Base-by-base conservation (phyloP, 2,329 filamentous ascomycete genomes). In the Trichophyton schoenleinii region DNA sequence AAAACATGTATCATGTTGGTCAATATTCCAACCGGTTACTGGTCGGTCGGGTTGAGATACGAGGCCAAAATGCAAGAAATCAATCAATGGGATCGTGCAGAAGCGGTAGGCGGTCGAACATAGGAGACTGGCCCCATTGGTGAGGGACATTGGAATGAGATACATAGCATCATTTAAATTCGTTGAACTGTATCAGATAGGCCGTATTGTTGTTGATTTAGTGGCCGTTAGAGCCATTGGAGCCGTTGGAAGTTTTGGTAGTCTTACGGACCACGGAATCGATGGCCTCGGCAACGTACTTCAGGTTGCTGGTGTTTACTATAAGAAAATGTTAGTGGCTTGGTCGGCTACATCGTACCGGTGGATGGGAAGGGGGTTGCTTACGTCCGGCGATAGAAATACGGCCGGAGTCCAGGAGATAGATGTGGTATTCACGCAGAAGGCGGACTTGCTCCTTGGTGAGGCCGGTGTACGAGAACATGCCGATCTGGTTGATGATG, bases 401-500 rank as follows among this genome's bases (percentile, higher is more conserved):
- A 36, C 69, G 63, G 25, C 69, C 69, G 0, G 64, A 68, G 20
- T 64, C 62, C 18, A 68, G 64, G 59, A 70, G 62, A 52, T 70
- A 70, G 31, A 70, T 64, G 62, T 70, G 69, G 25, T 65, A 65
- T 34, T 69, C 64, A 4, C 65, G 62, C 44, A 70, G 60, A 2
- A 63, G 36, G 4, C 58, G 55, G 11, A 68, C 61, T 58, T 70
- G 67, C 57, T 61, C 62, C 41, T 62, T 55, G n/a, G 64, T 68
- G 57, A 70, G 61, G 8, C 69, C 69, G 5, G 68, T 70, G 60
- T 69, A 70, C 20, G 66, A 66, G 57, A 71, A 71, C 69, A 71
- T 71, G 64, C 69, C 69, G 44, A 70, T 68, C 82, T 97, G 92
- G 69, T 96, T 89, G 57, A 91, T 94, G 73, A 97, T 95, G 78